These are phyloP conservation scores for Tricharina praecox DNA, from an alignment of 495 filamentous ascomycete genomes.

Conservation along the genomic window DNA sequence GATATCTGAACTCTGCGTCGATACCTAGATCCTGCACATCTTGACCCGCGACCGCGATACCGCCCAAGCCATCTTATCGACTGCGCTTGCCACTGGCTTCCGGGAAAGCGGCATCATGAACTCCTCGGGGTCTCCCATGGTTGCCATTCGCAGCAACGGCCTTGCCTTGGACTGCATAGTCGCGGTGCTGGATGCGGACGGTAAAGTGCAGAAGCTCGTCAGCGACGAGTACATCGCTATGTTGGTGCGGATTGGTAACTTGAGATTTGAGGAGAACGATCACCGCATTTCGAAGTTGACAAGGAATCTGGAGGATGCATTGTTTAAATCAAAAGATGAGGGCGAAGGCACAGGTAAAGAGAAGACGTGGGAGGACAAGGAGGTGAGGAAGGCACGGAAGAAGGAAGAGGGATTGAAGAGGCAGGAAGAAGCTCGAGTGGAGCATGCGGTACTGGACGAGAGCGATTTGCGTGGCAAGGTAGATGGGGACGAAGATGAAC, in stretches of 20 bases:
- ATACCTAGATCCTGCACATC: conserved; percentile 85
- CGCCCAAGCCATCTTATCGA: conserved; percentile 53
- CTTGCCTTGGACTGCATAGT: conserved; percentile 64
- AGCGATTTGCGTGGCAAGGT: background rate
- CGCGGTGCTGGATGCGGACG: conserved; percentile 36
- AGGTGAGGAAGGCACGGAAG: conserved; percentile 14
- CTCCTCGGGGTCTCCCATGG: conserved; percentile 45
- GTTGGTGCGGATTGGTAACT: conserved; percentile 52
- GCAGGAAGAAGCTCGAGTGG: background rate
- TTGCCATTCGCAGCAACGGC: conserved; percentile 67
- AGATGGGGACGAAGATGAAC: background rate
- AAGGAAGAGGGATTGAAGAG: conserved; percentile 16
- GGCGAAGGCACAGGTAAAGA: no score
- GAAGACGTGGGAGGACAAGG: conserved; percentile 19
- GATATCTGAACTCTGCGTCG: no score
- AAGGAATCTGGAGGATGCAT: conserved; percentile 6
- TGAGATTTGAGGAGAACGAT: conserved; percentile 57
- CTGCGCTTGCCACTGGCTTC: conserved; percentile 66
- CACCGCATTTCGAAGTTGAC: conserved; percentile 36
- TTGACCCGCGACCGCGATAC: conserved; percentile 52
- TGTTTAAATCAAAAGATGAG: conserved; percentile 10
- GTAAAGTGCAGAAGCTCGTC: conserved; percentile 27
- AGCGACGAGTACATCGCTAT: conserved; percentile 34
- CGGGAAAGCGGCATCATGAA: conserved; percentile 60
- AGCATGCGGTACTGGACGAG: background rate